Base-by-base conservation (phyloP, 208 protist genomes). In the Leishmania tarentolae region DNA sequence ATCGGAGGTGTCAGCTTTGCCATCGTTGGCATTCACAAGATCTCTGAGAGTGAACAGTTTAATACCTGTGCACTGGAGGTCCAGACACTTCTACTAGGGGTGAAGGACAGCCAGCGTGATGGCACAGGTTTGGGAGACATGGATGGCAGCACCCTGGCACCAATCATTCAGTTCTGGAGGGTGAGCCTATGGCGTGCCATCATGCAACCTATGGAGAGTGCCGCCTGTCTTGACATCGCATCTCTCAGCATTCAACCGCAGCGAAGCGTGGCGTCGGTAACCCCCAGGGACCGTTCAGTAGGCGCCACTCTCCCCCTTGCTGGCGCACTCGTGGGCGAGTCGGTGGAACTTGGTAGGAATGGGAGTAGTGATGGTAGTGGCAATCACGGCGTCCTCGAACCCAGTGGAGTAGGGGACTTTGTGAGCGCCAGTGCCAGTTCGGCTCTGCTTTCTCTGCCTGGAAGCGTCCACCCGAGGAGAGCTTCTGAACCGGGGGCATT, bases 31-130 rank as follows among this genome's bases (percentile, higher is more conserved):
- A 88, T 93, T 66, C 82, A 87, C 75, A 82, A 90, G 40, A 56
- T 78, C 8, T 82, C 87, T 0, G 71, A 77, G 46, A 88, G 80
- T 52, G 87, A 85, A 44, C 81, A 84, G 47, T 93, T 91, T 61
- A 93, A 93, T 76, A 78, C 80, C 1, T 90, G 80, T 57, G 85
- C 87, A 46, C 78, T 91, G 59, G 87, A 91, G 82, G 69, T 93
- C 31, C 87, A 93, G 82, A 88, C 81, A n/a, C 74, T 90, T 42
- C 87, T 93, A 57, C 83, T 93, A 5, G 80, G 81, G 35, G 74
- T 88, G 46, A 69, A 83, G 57, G 90, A 87, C 9, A 83, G 46
- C 42, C 91, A 93, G 80, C 87, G 91, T 37, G 83, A 91, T 73
- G 84, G 68, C 83, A 93, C 90, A 46, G 87, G 81, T 7, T 73